Conservation (phyloP, 2,329 filamentous ascomycete species). For the Beauveria rudraprayagi region DNA sequence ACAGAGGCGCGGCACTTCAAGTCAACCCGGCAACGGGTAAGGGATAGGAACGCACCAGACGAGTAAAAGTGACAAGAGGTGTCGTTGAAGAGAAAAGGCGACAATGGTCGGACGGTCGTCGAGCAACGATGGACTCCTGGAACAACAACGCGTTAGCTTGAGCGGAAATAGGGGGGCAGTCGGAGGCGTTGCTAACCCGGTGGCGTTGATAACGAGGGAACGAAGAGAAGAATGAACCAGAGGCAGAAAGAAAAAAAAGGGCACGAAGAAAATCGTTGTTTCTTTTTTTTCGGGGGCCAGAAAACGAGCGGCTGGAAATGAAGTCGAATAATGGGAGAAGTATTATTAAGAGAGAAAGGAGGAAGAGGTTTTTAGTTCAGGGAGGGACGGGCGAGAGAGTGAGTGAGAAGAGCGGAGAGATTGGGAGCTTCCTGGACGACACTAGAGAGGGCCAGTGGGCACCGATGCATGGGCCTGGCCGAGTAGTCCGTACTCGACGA, state of each 20-base stretch:
- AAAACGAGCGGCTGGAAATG: slow-evolving; percentile 13
- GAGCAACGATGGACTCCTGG: not conserved
- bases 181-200: not conserved
- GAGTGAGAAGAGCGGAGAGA: not conserved
- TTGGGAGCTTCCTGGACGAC: not conserved
- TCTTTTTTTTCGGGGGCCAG: slow-evolving; percentile 5
- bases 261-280: not conserved
- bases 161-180: not conserved
- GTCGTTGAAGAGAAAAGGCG: not conserved
- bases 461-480: too few relatives aligned
- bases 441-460: too few relatives aligned
- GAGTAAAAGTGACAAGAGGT: not conserved
- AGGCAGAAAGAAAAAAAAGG: not conserved
- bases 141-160: slow-evolving; percentile 1
- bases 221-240: not conserved
- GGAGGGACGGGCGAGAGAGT: not conserved
- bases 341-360: slow-evolving; percentile 1
- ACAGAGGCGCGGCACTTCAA: not conserved
- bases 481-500: too few relatives aligned
- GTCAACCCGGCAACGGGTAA: slow-evolving; percentile 1
- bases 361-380: slow-evolving; percentile 6
- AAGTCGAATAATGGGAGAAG: slow-evolving; percentile 1
- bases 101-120: not conserved
- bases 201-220: slow-evolving; percentile 2
- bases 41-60: slow-evolving; percentile 5